Evolutionary conservation across 2,329 filamentous ascomycete species (phyloP).

Genomic region (Nothophoma quercina): DNA sequence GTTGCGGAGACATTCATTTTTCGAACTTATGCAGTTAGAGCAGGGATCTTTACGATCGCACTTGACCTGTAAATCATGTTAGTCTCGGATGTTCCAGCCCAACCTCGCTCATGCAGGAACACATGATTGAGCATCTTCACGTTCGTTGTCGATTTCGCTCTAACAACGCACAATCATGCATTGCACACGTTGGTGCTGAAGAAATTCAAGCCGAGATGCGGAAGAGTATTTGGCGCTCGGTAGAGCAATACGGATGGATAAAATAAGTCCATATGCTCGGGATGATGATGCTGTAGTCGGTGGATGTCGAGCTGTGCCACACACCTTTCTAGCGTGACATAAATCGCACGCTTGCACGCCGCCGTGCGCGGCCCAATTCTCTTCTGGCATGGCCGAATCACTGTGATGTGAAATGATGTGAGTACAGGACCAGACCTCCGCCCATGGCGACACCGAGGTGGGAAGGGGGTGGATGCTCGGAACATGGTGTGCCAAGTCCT

Average conservation of each 20-base stretch:
- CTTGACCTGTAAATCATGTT: slow-evolving; percentile 35
- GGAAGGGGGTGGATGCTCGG: slow-evolving; percentile 4
- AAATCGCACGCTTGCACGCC: slow-evolving; percentile 42
- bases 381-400: slow-evolving; percentile 36
- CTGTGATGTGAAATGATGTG: not conserved
- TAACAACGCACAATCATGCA: too few relatives aligned
- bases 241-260: too few relatives aligned
- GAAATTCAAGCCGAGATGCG: too few relatives aligned
- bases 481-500: slow-evolving; percentile 6
- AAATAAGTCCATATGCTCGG: too few relatives aligned
- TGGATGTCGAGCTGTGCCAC: slow-evolving; percentile 5
- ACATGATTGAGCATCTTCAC: not conserved
- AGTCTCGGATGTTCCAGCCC: slow-evolving; percentile 2
- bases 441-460: slow-evolving; percentile 1
- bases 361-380: slow-evolving; percentile 42
- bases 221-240: too few relatives aligned
- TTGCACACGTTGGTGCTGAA: too few relatives aligned
- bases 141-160: not conserved
- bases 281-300: not conserved
- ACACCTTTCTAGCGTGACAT: slow-evolving; percentile 40
- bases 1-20: slow-evolving; percentile 41
- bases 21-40: slow-evolving; percentile 36
- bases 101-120: not conserved
- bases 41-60: slow-evolving; percentile 47
- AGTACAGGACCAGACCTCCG: slow-evolving; percentile 8